Evolutionary conservation across 805 yeast genomes (phyloP), one percentile per base, ranked within the genome.

Genomic region (Schwanniomyces occidentalis): DNA sequence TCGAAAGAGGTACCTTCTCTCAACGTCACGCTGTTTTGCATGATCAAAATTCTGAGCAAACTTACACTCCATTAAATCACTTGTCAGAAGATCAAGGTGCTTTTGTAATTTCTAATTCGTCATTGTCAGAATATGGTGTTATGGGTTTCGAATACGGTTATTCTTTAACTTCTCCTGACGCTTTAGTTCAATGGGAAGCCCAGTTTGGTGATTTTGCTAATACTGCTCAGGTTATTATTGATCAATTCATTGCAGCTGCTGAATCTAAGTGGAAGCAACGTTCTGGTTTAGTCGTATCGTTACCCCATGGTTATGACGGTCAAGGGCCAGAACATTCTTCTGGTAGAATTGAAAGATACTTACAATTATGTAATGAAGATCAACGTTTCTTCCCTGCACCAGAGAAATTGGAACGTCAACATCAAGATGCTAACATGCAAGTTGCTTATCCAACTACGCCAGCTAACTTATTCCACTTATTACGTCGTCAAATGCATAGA

Each of bases 251-350:
- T 58, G 85, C 97, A 28, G 87, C 90, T 60, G 99, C 95, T 63
- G 99, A 93, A 73, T 79, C 90, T 49, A 93, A 93, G 73, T 93
- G 99, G 99, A 85, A 87, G 63, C 99, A 93, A 76, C 85, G 99
- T 71, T 87, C 96, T 9, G 99, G 99, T 63, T 61, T 93, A 41
- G 95, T 93, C 24, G 70, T 93, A 51, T 87, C 97, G 3, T 76
- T 93, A 67, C 99, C 99, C 39, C 99, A 93, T 63, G 99, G 99
- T 72, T 93, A 90, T 65, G 99, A 93, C 63, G 99, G 99, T 49
- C 99, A 93, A 74, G 99, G 99, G 56, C 98, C 99, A 48, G 99
- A 93, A 74, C 99, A 93, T 71, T 93, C 99, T 17, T 86, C 96
- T 38, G 98, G 95, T 56, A 84, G 98, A 77, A 68, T 93, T 36